Conservation (phyloP, 78 protist genomes). For the Protostelium mycophagum region DNA sequence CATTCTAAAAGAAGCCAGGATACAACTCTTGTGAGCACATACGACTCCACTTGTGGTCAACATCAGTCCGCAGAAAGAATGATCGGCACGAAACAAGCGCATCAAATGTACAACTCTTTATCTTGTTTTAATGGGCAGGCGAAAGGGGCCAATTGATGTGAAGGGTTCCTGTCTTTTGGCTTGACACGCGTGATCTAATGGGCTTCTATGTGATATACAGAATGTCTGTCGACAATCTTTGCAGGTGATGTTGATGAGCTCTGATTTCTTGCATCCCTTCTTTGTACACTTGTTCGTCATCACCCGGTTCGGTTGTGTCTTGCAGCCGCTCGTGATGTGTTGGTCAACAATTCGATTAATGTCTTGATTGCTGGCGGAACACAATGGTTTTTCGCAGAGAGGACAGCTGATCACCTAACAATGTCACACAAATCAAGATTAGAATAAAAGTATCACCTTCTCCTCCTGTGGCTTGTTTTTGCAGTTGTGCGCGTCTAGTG, state of each 20-base stretch:
- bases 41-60: too few species aligned
- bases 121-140: neutral
- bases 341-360: neutral
- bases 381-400: neutral
- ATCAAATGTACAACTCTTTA: too few species aligned
- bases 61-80: too few species aligned
- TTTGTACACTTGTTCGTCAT: neutral
- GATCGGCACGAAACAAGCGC: too few species aligned
- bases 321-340: neutral
- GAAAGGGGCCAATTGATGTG: neutral
- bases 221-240: neutral
- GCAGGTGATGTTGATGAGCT: neutral
- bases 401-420: constrained; percentile 2
- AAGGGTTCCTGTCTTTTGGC: neutral
- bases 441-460: too few species aligned
- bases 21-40: too few species aligned
- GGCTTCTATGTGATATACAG: neutral
- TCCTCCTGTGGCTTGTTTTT: neutral
- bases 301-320: neutral
- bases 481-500: neutral
- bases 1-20: too few species aligned
- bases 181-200: neutral
- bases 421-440: too few species aligned
- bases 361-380: neutral
- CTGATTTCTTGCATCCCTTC: neutral